Base-by-base conservation (phyloP, 2,329 filamentous ascomycete genomes). In the Aureobasidium subglaciale region DNA sequence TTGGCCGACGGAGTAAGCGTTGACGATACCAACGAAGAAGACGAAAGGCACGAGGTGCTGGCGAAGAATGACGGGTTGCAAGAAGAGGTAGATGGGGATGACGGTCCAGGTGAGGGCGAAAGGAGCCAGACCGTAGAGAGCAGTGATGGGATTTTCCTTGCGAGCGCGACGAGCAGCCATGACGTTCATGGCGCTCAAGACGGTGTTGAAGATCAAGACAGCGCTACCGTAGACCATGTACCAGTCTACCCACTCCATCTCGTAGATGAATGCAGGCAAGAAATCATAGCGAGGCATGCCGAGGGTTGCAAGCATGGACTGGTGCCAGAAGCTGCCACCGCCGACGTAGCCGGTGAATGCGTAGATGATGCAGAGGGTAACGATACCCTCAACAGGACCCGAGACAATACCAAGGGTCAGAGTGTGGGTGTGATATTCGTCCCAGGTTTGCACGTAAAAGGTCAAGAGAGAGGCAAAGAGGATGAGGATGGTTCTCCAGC, bases 361-460 rank as follows among this genome's bases (percentile, higher is more conserved):
- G 71, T 93, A 97, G 58, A 99, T 84, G 55, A 81, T 68, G 64
- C 89, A 86, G 18, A 99, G 79, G 37, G 89, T 90, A 43, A 97
- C 74, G 56, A 99, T 86, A 50, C 93, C 93, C 73, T 99, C 93
- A 34, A 99, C 93, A 4, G 93, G 93, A 0, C 93, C 93, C 61
- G 92, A 96, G 62, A 99, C 80, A 60, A 97, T 76, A 58, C 93
- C 93, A 5, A 99, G 82, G 1, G 90, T 96, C 45, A 99, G 81
- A 3, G 91, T 93, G 71, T 96, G 91, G 50, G 93, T 99, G 74
- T 97, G 92, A 74, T 97, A 99, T 71, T 97, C 93, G 68, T 99
- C 93, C 93, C 93, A 99, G 30, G 93, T 97, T 71, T 97, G 93
- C 38, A 97, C 87, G 71, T 97, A 97, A 72, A 99, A 99, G n/a